Evolutionary conservation across 2,329 filamentous ascomycete species (phyloP).

Genomic region (Didymella keratinophila): DNA sequence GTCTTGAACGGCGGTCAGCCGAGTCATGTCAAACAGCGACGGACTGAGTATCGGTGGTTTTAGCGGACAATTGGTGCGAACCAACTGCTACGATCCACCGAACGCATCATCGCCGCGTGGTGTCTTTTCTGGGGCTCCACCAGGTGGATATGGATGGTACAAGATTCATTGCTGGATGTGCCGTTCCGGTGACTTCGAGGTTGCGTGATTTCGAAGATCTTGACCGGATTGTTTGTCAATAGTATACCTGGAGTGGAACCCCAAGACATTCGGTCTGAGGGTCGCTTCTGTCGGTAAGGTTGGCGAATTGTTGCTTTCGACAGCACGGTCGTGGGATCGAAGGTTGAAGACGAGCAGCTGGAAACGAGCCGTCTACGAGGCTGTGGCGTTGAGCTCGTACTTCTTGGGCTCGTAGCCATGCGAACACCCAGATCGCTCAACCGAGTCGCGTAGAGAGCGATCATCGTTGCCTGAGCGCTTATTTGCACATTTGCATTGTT

Average conservation of each 20-base stretch:
- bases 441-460: background rate
- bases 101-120: slow-evolving; percentile 23
- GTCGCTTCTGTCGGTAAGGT: slow-evolving; percentile 6
- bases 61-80: slow-evolving; percentile 18
- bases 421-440: slow-evolving; percentile 2
- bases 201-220: slow-evolving; percentile 8
- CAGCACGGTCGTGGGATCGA: background rate
- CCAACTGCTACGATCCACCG: slow-evolving; percentile 14
- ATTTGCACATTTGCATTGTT: slow-evolving; percentile 7
- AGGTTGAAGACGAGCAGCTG: background rate
- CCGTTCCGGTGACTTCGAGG: slow-evolving; percentile 4
- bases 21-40: slow-evolving; percentile 19
- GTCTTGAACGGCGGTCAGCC: slow-evolving; percentile 18
- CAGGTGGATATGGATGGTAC: slow-evolving; percentile 5
- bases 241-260: background rate
- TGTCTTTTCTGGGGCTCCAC: slow-evolving; percentile 13
- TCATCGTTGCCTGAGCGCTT: background rate
- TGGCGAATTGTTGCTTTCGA: background rate
- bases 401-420: slow-evolving; percentile 1
- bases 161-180: slow-evolving; percentile 3
- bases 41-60: slow-evolving; percentile 16
- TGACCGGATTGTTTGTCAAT: slow-evolving; percentile 5
- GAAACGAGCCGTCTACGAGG: background rate
- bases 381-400: background rate
- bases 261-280: background rate